Conservation (phyloP, 2,329 filamentous ascomycete genomes). For the Didymella glomerata region DNA sequence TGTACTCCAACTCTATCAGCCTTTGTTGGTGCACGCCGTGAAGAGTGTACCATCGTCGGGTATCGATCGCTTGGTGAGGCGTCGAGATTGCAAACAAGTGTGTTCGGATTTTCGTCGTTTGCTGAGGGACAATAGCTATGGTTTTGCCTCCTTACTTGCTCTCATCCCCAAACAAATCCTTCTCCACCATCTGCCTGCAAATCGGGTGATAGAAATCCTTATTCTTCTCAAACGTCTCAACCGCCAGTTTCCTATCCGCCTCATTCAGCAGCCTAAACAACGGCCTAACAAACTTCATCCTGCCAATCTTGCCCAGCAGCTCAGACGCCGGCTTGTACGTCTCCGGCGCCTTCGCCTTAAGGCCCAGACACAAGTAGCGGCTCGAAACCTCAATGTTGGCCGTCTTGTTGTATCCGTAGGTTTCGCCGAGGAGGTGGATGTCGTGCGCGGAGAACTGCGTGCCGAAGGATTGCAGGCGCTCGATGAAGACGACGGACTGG, state of each 20-base stretch:
- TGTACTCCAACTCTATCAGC: too few species aligned
- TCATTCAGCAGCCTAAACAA: conserved; percentile 79
- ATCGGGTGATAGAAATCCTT: conserved; percentile 96
- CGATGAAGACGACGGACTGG: conserved; percentile 91
- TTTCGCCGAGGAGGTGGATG: conserved; percentile 74
- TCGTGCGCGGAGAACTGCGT: conserved; percentile 70
- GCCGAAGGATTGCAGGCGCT: conserved; percentile 74
- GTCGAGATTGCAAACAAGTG: too few species aligned
- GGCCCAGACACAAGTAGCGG: conserved; percentile 80
- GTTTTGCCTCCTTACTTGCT: conserved; percentile 18
- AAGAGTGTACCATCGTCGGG: too few species aligned
- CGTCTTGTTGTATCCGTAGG: conserved; percentile 74
- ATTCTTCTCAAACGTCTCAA: conserved; percentile 85
- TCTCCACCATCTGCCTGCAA: conserved; percentile 80
- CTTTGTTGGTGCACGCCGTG: too few species aligned
- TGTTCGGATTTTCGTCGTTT: too few species aligned
- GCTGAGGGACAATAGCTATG: neutral
- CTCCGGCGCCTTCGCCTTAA: conserved; percentile 74
- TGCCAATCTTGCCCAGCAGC: conserved; percentile 80
- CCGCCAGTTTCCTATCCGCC: conserved; percentile 76
- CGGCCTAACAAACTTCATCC: conserved; percentile 97
- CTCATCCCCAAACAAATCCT: conserved; percentile 70
- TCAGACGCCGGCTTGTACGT: conserved; percentile 76
- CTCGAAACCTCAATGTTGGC: conserved; percentile 87
- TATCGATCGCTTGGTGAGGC: too few species aligned